Evolutionary conservation across 2,329 filamentous ascomycete genomes (phyloP).

Genomic region (Stemphylium lycopersici): DNA sequence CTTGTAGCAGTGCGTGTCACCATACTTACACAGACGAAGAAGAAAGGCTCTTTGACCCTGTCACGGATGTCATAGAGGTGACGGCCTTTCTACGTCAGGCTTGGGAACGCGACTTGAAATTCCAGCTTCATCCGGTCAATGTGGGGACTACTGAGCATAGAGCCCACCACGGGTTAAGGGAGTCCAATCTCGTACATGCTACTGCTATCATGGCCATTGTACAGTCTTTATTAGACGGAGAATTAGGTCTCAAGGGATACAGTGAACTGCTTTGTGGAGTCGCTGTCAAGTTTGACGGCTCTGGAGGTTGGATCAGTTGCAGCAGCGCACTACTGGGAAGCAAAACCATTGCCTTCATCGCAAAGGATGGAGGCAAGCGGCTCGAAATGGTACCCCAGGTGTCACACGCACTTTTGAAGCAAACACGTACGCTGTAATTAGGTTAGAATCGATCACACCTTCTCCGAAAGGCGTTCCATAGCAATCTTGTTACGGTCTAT

Average conservation of each 20-base stretch:
- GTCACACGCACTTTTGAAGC: neutral
- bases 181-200: neutral
- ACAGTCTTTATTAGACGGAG: neutral
- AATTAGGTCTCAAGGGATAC: neutral
- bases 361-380: neutral
- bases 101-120: neutral
- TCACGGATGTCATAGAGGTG: neutral
- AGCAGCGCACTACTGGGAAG: neutral
- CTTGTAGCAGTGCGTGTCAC: neutral
- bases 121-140: neutral
- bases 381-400: neutral
- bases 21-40: neutral
- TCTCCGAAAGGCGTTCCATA: neutral
- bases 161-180: neutral
- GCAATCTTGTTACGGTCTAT: neutral
- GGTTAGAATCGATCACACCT: neutral
- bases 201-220: neutral
- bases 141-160: neutral
- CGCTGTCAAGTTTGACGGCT: neutral
- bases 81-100: neutral
- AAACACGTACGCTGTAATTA: neutral
- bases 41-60: neutral
- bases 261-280: neutral
- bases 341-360: neutral
- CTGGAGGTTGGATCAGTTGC: neutral